Conservation (phyloP, 768 basidiomycete species). For the Coprinellus micaceus region DNA sequence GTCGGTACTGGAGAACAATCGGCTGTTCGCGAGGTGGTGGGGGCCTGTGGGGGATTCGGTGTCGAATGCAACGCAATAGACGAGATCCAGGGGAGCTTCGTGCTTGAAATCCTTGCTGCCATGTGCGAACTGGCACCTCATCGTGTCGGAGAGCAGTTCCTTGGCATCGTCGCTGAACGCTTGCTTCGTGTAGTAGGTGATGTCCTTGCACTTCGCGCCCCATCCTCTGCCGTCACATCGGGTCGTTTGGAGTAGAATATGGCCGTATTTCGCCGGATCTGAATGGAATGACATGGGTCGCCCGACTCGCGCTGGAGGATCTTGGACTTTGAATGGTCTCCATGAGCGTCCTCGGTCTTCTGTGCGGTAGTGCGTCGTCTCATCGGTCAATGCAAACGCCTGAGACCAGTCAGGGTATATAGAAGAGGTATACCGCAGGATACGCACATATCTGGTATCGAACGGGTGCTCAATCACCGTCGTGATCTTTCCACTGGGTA, state of each 20-base stretch:
- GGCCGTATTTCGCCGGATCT: constrained; percentile 60
- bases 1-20: constrained; percentile 81
- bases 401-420: no score
- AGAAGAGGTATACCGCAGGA: no score
- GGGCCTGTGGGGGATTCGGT: constrained; percentile 44
- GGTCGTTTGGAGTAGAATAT: constrained; percentile 75
- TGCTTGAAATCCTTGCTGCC: constrained; percentile 80
- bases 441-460: constrained; percentile 66
- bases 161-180: constrained; percentile 64
- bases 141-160: constrained; percentile 64
- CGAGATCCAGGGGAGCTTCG: constrained; percentile 65
- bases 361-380: constrained; percentile 81
- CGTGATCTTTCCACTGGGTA: constrained; percentile 53
- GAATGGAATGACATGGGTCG: constrained; percentile 87
- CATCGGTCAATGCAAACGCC: constrained; percentile 84
- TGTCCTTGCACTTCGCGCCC: constrained; percentile 63
- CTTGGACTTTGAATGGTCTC: constrained; percentile 71
- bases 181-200: constrained; percentile 88
- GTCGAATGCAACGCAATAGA: constrained; percentile 91
- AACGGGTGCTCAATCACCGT: constrained; percentile 87
- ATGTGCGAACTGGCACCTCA: constrained; percentile 86
- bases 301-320: constrained; percentile 52
- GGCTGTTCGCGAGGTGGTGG: constrained; percentile 54
- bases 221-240: constrained; percentile 54
- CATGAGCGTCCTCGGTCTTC: constrained; percentile 85